Evolutionary conservation across 176 grass and related monocot species (phyloP), one percentile per base, ranked within the genome.

Genomic region (Rhynchospora breviuscula): DNA sequence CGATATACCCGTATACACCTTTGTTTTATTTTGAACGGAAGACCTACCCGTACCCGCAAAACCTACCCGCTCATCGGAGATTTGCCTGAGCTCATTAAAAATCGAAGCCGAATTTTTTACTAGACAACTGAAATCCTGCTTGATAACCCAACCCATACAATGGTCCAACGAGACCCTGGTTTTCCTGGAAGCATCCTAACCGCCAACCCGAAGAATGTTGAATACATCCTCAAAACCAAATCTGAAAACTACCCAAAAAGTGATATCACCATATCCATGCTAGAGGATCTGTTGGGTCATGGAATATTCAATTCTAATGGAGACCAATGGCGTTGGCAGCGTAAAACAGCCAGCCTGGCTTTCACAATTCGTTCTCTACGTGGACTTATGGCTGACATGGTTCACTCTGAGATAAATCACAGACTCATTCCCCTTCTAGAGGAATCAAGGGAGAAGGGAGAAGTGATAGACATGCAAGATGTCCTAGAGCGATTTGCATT

Each of bases 241-340:
- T 89, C 86, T 17, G 83, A 21, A 6, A 90, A 89, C 83, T 97
- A 94, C 83, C 90, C 90, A 6, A 94, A 92, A 70, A 90, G 90
- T 0, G 58, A 84, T 23, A 69, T 79, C 53, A 6, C 83, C 4
- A 83, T 83, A 4, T 75, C 88, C 31, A 33, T 85, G 78, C 26
- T 94, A 25, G 59, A 84, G 23, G 94, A 97, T 82, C 87, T 94
- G 31, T 87, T 97, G 0, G 94, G 94, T 35, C 83, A 83, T 4
- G 90, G 94, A 79, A 94, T 97, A 72, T 94, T 97, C 85, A 94
- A 90, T 71, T 86, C 90, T 18, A 85, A 94, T 45, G 91, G 92
- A 0, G 77, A 97, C 0, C 73, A 86, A 22, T 97, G 94, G 90
- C 84, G 60, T 21, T 82, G 83, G 83, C 94, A 97, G 88, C 87